phyloP scores from a whole-genome alignment of 2,329 filamentous ascomycete genomes.

The Alternaria brassicae region DNA sequence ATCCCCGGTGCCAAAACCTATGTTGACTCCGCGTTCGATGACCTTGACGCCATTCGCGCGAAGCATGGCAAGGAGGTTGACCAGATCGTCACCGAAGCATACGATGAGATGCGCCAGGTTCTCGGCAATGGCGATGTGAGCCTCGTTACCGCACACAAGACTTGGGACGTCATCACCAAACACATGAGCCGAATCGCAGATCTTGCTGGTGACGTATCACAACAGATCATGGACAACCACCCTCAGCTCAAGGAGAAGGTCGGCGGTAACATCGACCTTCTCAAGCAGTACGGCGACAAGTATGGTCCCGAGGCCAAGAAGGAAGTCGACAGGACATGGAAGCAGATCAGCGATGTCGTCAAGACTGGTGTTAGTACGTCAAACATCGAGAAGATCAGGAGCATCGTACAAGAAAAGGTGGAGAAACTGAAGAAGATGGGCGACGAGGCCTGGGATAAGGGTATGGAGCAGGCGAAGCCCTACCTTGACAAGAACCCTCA shows the following conservation, averaged over 20 bases:
- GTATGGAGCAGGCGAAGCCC: constrained; percentile 73
- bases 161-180: constrained; percentile 69
- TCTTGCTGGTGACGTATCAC: constrained; percentile 67
- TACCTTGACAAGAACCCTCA: constrained; percentile 79
- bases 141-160: constrained; percentile 67
- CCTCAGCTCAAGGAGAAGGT: constrained; percentile 75
- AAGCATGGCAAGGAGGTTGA: constrained; percentile 76
- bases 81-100: constrained; percentile 70
- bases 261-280: constrained; percentile 70
- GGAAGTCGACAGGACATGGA: constrained; percentile 74
- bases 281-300: constrained; percentile 72
- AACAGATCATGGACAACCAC: constrained; percentile 74
- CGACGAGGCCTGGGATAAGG: constrained; percentile 76
- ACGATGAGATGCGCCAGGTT: constrained; percentile 69
- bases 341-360: constrained; percentile 69
- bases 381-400: constrained; percentile 62
- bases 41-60: constrained; percentile 70
- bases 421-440: constrained; percentile 71
- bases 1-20: constrained; percentile 74
- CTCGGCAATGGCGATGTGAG: constrained; percentile 67
- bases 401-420: constrained; percentile 73
- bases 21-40: constrained; percentile 73
- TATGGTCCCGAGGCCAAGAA: constrained; percentile 80
- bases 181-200: constrained; percentile 65
- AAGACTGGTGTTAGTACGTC: constrained; percentile 66